A percentile compares a stretch with the other conserved stretches of the same genome.
These are phyloP conservation scores for Monosporascus sp. DNA, from an alignment of 2,329 filamentous ascomycete species.

Conservation along the genomic window DNA sequence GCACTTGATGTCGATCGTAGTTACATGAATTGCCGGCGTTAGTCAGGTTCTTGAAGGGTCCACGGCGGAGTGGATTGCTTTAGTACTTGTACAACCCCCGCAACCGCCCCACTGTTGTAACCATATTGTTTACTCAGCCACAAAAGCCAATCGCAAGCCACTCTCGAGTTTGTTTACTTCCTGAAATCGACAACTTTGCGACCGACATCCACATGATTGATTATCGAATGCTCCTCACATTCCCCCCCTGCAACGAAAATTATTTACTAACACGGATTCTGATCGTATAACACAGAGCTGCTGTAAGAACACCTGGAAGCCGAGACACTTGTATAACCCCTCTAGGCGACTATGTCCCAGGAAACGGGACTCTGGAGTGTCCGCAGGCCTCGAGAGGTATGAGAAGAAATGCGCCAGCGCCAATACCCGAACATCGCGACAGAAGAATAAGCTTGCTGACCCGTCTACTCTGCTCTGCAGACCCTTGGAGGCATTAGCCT, in stretches of 20 bases:
- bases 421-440: conserved; percentile 3
- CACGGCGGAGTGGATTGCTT: too few species aligned
- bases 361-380: conserved; percentile 86
- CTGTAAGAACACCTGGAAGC: background rate
- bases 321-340: background rate
- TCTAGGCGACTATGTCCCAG: conserved; percentile 66
- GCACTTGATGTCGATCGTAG: too few species aligned
- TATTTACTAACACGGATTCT: background rate
- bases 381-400: conserved; percentile 84
- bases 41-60: too few species aligned
- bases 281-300: conserved; percentile 2
- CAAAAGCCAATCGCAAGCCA: background rate
- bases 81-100: too few species aligned
- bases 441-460: conserved; percentile 9
- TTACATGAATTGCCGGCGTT: too few species aligned
- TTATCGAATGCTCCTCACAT: background rate
- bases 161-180: background rate
- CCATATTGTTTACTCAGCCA: background rate
- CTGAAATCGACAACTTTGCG: background rate
- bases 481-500: conserved; percentile 81
- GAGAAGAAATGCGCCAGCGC: conserved; percentile 22
- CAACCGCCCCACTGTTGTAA: too few species aligned
- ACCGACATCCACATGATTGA: background rate
- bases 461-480: conserved; percentile 38
- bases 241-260: background rate